A percentile compares a stretch with the other conserved stretches of the same genome.
Conservation (phyloP, 768 basidiomycete genomes). For the Dacryopinax primogenitus region DNA sequence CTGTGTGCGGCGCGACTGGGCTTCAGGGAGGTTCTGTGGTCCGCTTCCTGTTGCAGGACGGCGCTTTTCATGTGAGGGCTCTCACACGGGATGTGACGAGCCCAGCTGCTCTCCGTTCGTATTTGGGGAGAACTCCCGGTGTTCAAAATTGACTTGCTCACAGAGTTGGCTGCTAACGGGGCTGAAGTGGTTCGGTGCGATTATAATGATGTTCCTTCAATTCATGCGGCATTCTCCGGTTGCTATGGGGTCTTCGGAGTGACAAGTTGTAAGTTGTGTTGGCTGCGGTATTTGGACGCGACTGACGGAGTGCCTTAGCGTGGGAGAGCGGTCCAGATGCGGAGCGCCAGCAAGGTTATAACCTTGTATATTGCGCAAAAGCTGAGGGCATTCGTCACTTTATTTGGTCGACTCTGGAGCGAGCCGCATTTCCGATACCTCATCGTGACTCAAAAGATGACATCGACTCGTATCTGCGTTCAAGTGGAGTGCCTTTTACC, state of each 20-base stretch:
- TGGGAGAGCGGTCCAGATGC: neutral
- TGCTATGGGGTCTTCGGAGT: constrained; percentile 17
- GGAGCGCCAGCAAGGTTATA: constrained; percentile 5
- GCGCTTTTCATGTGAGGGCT: constrained; percentile 28
- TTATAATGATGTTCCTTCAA: constrained; percentile 10
- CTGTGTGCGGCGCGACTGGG: constrained; percentile 31
- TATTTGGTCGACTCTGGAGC: neutral
- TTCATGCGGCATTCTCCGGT: constrained; percentile 13
- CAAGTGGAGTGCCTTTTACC: neutral
- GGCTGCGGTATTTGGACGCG: neutral
- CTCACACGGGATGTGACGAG: constrained; percentile 27
- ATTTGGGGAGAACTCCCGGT: too few relatives aligned
- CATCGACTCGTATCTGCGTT: neutral
- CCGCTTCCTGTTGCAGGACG: constrained; percentile 26
- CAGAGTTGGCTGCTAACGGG: constrained; percentile 14
- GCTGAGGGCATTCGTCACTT: constrained; percentile 3
- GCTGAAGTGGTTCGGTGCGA: constrained; percentile 15
- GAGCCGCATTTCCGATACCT: neutral
- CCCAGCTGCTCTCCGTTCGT: constrained; percentile 18
- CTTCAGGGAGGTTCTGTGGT: constrained; percentile 26
- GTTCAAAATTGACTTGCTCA: neutral
- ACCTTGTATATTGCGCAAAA: neutral
- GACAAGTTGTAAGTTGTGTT: constrained; percentile 2
- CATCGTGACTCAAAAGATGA: constrained; percentile 6
- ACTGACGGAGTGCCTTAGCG: neutral